Conservation (phyloP, 257 asterid species). For the Knoxia roxburghii region DNA sequence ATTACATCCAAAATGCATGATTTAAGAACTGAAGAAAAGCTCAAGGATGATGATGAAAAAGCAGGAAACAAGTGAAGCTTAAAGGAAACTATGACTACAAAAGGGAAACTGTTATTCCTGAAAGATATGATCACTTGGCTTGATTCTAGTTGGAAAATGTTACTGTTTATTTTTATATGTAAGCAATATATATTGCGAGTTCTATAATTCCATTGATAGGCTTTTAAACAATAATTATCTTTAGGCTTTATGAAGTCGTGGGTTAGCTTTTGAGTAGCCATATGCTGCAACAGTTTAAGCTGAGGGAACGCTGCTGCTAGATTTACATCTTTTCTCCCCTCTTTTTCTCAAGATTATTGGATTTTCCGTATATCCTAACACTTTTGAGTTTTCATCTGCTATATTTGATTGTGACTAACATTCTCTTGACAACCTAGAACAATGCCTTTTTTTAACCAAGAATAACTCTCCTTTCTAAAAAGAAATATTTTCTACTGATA, state of each 20-base stretch:
- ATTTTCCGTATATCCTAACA: background rate
- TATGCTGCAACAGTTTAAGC: background rate
- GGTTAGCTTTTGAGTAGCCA: background rate
- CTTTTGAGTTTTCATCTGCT: background rate
- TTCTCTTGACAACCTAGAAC: background rate
- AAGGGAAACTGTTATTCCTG: background rate
- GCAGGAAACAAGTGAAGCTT: background rate
- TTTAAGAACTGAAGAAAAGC: background rate
- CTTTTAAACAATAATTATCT: background rate
- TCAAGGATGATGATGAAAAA: background rate
- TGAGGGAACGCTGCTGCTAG: background rate
- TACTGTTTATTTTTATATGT: background rate
- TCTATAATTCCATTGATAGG: background rate
- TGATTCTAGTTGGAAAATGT: background rate
- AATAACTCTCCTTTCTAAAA: background rate
- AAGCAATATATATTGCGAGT: background rate
- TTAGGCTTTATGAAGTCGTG: background rate
- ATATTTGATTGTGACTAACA: background rate
- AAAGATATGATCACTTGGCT: background rate
- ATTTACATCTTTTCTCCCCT: background rate
- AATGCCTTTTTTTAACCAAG: background rate
- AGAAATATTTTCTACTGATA: background rate
- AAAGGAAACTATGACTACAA: background rate
- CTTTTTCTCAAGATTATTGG: background rate
- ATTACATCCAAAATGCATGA: background rate